Evolutionary conservation across 2,329 filamentous ascomycete species (phyloP).

Genomic region (Apiospora phragmitis): DNA sequence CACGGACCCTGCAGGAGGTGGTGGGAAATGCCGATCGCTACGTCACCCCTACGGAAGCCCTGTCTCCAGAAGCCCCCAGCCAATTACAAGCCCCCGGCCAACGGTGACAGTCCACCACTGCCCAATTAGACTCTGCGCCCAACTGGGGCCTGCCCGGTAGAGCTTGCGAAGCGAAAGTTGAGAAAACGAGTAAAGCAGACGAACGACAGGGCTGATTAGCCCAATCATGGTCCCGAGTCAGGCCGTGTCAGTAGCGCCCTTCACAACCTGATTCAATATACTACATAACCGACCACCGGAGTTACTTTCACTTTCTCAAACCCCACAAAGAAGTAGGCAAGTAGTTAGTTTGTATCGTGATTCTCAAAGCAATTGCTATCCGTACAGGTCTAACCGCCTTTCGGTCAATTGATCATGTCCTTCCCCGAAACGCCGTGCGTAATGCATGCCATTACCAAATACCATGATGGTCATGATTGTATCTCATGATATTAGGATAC

Average conservation of each 20-base stretch:
- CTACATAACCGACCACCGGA: no score
- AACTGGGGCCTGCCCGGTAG: background rate
- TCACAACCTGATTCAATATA: background rate
- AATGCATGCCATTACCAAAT: slow-evolving; percentile 11
- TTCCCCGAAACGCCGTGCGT: slow-evolving; percentile 13
- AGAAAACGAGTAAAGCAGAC: background rate
- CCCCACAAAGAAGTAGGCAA: background rate
- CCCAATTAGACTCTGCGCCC: background rate
- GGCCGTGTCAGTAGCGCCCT: background rate
- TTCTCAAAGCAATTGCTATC: slow-evolving; percentile 13
- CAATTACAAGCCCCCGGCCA: background rate
- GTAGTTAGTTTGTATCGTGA: background rate
- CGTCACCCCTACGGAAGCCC: slow-evolving; percentile 5
- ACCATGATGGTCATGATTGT: background rate
- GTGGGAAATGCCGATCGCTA: slow-evolving; percentile 4
- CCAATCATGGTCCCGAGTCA: background rate
- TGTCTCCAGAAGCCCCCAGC: background rate
- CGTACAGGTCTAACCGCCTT: slow-evolving; percentile 13
- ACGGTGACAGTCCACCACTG: background rate
- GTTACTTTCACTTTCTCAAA: no score
- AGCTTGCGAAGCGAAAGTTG: background rate
- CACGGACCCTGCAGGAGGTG: background rate
- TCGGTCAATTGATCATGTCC: background rate
- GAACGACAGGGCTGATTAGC: background rate
- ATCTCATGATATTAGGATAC: slow-evolving; percentile 5